Percentiles rank a stretch among this genome's conserved stretches.
Evolutionary conservation across 164 flowering plant species (phyloP).

Genomic region (Vitis amurensis): DNA sequence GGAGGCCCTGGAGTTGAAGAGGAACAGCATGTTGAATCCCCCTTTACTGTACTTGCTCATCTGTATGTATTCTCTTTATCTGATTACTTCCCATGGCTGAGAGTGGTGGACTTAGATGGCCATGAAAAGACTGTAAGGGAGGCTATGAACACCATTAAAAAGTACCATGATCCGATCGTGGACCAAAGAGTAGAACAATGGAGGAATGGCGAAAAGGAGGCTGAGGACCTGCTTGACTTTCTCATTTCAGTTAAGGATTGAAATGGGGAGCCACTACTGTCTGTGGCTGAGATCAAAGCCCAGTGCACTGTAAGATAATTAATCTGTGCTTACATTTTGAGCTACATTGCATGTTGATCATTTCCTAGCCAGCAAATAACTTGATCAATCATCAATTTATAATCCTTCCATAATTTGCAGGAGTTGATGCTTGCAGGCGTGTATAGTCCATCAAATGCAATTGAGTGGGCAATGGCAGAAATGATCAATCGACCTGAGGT

Average conservation of each 20-base stretch:
- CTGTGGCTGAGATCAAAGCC: slow-evolving; percentile 26
- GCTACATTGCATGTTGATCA: no score
- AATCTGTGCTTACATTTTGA: background rate
- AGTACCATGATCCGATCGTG: slow-evolving; percentile 22
- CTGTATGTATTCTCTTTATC: slow-evolving; percentile 21
- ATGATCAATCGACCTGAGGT: no score
- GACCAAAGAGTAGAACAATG: slow-evolving; percentile 26
- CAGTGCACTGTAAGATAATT: slow-evolving; percentile 17
- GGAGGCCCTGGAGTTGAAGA: no score
- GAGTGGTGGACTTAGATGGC: slow-evolving; percentile 26
- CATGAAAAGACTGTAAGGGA: slow-evolving; percentile 27
- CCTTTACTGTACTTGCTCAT: slow-evolving; percentile 12
- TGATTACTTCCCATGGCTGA: slow-evolving; percentile 25
- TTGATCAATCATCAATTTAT: no score
- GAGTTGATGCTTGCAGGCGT: no score
- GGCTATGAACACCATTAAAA: slow-evolving; percentile 7
- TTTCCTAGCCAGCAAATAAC: no score
- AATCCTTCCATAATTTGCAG: no score
- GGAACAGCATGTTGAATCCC: no score
- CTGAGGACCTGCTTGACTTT: slow-evolving; percentile 33
- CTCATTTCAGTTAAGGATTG: slow-evolving; percentile 21
- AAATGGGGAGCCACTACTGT: slow-evolving; percentile 17
- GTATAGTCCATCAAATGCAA: no score
- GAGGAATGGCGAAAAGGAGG: slow-evolving; percentile 19
- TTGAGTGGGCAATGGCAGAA: no score